Evolutionary conservation across 2,329 filamentous ascomycete species (phyloP), one percentile per base, ranked within the genome.

Genomic region (Fonsecaea nubica): DNA sequence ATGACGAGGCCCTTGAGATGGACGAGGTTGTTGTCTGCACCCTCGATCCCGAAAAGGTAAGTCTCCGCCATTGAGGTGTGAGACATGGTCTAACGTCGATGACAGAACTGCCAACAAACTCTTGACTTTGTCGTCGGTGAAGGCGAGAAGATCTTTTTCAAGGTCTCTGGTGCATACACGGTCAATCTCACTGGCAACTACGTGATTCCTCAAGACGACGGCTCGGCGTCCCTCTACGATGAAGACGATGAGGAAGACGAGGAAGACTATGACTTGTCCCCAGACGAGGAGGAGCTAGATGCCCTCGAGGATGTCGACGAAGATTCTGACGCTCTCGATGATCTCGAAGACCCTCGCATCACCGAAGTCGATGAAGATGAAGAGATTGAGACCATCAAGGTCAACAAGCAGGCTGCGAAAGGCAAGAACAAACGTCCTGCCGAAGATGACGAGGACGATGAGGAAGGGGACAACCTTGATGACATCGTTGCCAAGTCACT

Each of bases 181-280:
- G 85, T 99, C 76, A 95, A 90, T 82, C 87, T 99, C 67, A 98
- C 94, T 69, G 95, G 95, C 74, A 99, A 99, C 87, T 98, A 97
- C 81, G 87, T 99, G 73, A 87, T 95, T 69, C 84, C 87, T 76
- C 84, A 88, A 69, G 85, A 89, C 66, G 83, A 86, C 55, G 86
- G 77, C 64, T 52, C 53, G 18, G 70, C 65, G 53, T 68, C 58
- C 56, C 69, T 68, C 64, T 67, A 80, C 70, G 80, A 83, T 64
- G 79, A 84, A 55, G 86, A 89, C 58, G 85, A 86, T 55, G 86
- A 89, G 58, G 85, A 86, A 50, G 86, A 89, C 61, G 85, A 86
- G 55, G 82, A 85, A 52, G 90, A 92, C 66, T 95, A 96, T 77
- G 92, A 96, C 75, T 84, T 95, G 61, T 90, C 90, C 50, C 90